phyloP scores from a whole-genome alignment of 352 stramenopile species.

The Pythium phragmiticola region DNA sequence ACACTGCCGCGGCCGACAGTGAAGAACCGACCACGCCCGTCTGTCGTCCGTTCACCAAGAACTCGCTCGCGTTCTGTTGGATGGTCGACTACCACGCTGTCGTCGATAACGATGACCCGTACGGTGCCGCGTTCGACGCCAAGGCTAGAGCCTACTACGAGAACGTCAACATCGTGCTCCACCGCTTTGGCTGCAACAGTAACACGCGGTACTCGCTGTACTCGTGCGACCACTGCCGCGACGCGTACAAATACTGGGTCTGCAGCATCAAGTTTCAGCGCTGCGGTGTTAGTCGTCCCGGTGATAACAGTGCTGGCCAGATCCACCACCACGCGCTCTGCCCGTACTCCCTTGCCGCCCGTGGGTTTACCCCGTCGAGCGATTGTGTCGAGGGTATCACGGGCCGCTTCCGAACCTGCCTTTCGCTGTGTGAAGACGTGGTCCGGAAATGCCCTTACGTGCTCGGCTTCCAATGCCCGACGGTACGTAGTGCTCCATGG shows the following conservation, averaged over 20 bases:
- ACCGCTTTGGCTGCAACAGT: slow-evolving; percentile 77
- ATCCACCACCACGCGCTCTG: slow-evolving; percentile 28
- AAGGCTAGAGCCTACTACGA: slow-evolving; percentile 76
- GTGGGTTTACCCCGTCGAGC: slow-evolving; percentile 6
- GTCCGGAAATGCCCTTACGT: slow-evolving; percentile 85
- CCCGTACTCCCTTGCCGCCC: slow-evolving; percentile 23
- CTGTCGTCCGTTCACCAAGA: slow-evolving; percentile 51
- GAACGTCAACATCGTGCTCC: slow-evolving; percentile 78
- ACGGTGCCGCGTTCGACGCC: slow-evolving; percentile 49
- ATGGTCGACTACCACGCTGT: slow-evolving; percentile 84
- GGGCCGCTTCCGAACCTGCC: slow-evolving; percentile 58
- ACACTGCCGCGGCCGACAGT: slow-evolving; percentile 17
- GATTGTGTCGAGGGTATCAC: slow-evolving; percentile 45
- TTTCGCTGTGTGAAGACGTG: slow-evolving; percentile 85
- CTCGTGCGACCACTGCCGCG: slow-evolving; percentile 76
- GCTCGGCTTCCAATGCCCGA: slow-evolving; percentile 81
- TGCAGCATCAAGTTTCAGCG: slow-evolving; percentile 85
- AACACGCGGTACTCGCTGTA: slow-evolving; percentile 74
- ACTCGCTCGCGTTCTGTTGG: slow-evolving; percentile 75
- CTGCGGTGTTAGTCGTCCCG: slow-evolving; percentile 32
- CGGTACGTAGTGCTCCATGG: slow-evolving; percentile 29
- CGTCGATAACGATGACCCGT: slow-evolving; percentile 50
- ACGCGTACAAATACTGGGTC: slow-evolving; percentile 90
- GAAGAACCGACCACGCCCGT: slow-evolving; percentile 50
- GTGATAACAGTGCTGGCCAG: neutral